Base-by-base conservation (phyloP, 2,329 filamentous ascomycete genomes). In the Penicillium sp. region DNA sequence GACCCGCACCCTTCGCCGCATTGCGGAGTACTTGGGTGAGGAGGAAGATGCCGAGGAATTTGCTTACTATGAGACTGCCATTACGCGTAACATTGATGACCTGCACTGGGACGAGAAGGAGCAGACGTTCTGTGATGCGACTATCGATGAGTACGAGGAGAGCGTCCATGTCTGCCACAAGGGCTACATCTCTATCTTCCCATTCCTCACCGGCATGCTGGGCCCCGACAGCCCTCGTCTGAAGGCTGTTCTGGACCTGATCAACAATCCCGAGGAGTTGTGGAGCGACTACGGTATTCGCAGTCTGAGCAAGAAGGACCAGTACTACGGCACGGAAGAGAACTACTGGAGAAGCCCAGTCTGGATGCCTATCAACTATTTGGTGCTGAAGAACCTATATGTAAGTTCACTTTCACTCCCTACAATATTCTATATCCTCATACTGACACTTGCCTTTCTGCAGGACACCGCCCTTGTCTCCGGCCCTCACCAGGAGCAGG, bases 331-430 rank as follows among this genome's bases (percentile, higher is more conserved):
- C 44, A 96, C 93, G 0, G 91, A 84, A 1, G 95, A 99, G 81
- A 97, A 99, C 78, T 99, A 99, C 82, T 99, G 95, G 94, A 87
- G 93, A 65, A 91, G 92, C 66, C 93, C 95, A 0, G 86, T 98
- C 26, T 98, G 94, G 94, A 91, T 98, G 73, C 95, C 95, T 74
- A 93, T 98, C 68, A 98, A 98, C 80, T 98, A 97, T 77, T 82
- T 98, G 70, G 88, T 91, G 55, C 80, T 97, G 56, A 86, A 89
- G 68, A 88, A 91, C 73, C 87, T 98, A 33, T 83, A 89, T 68
- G 91, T 93, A 83, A 82, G 90, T 84, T n/a, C 50, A n/a, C 70
- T n/a, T 33, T 58, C 19, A 55, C 28, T 56, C 42, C 4, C 49
- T 35, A 7, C 45, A 38, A 12, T 57, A 35, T 50, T 30, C 17